A percentile compares a stretch with the other conserved stretches of the same genome.
These are phyloP conservation scores for Pestalotiopsis sp. DNA, from an alignment of 2,329 filamentous ascomycete species.

Conservation along the genomic window DNA sequence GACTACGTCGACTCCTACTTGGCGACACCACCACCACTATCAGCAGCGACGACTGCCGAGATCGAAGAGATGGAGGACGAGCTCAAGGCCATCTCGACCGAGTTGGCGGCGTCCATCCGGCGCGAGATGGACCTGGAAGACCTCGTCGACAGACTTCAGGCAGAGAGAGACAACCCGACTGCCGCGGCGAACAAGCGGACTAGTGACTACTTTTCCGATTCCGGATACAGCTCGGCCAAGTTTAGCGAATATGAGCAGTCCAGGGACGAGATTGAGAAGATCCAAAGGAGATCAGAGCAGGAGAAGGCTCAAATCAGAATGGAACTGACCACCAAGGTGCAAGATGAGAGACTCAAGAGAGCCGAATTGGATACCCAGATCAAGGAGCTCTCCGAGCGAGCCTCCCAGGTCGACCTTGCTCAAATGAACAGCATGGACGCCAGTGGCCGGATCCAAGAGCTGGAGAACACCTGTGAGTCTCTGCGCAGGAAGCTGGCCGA, in stretches of 20 bases:
- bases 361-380: constrained; percentile 83
- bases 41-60: constrained; percentile 50
- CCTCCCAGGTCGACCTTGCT: constrained; percentile 63
- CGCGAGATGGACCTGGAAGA: constrained; percentile 97
- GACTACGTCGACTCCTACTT: constrained; percentile 56
- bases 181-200: constrained; percentile 68
- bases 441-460: constrained; percentile 69
- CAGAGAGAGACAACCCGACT: constrained; percentile 67
- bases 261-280: constrained; percentile 76
- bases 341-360: constrained; percentile 80
- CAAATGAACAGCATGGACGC: constrained; percentile 60
- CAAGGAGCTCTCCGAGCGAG: constrained; percentile 77
- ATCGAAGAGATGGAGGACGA: constrained; percentile 93
- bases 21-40: constrained; percentile 48
- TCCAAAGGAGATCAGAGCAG: constrained; percentile 84
- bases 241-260: constrained; percentile 68
- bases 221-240: constrained; percentile 83
- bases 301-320: constrained; percentile 86
- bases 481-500: constrained; percentile 80
- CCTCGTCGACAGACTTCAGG: constrained; percentile 82
- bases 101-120: constrained; percentile 89
- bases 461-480: constrained; percentile 82
- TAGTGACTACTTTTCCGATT: constrained; percentile 98
- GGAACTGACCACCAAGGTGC: constrained; percentile 82
- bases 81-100: constrained; percentile 87